Conservation (phyloP, 2,329 filamentous ascomycete genomes). For the Hymenoscyphus repandus region DNA sequence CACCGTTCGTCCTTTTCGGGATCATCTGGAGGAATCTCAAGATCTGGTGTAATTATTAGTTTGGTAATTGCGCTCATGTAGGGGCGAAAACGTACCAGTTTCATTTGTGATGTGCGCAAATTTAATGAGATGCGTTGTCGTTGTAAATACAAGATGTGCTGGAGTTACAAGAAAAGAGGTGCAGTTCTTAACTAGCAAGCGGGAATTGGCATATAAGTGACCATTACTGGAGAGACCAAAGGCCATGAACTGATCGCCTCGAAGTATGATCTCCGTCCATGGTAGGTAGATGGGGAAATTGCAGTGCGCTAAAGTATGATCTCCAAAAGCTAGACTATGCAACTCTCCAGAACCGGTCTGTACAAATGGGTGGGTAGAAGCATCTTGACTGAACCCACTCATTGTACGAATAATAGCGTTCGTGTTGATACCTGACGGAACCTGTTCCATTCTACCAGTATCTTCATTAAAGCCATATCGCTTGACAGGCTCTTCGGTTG, state of each 20-base stretch:
- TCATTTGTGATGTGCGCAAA: constrained; percentile 74
- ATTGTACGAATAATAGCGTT: constrained; percentile 19
- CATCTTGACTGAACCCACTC: constrained; percentile 23
- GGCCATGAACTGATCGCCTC: constrained; percentile 24
- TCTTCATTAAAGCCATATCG: constrained; percentile 26
- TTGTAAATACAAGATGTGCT: constrained; percentile 85
- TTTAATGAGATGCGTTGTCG: constrained; percentile 86
- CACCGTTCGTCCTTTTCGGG: constrained; percentile 90
- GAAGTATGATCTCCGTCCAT: constrained; percentile 30
- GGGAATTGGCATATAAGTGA: constrained; percentile 71
- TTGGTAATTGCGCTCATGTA: not conserved
- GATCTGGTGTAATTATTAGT: constrained; percentile 45
- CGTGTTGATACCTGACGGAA: constrained; percentile 8
- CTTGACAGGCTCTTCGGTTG: constrained; percentile 14
- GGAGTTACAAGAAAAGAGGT: constrained; percentile 84
- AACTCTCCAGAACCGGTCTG: constrained; percentile 27
- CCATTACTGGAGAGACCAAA: constrained; percentile 69
- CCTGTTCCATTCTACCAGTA: constrained; percentile 24
- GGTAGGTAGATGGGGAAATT: constrained; percentile 30
- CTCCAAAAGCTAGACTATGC: constrained; percentile 25
- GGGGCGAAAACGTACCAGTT: constrained; percentile 47
- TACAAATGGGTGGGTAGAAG: constrained; percentile 20
- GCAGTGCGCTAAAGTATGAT: constrained; percentile 21
- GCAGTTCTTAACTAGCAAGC: constrained; percentile 74
- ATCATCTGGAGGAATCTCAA: constrained; percentile 80